Conservation (phyloP, 73 alveolate species). For the Uronychia binucleata region DNA sequence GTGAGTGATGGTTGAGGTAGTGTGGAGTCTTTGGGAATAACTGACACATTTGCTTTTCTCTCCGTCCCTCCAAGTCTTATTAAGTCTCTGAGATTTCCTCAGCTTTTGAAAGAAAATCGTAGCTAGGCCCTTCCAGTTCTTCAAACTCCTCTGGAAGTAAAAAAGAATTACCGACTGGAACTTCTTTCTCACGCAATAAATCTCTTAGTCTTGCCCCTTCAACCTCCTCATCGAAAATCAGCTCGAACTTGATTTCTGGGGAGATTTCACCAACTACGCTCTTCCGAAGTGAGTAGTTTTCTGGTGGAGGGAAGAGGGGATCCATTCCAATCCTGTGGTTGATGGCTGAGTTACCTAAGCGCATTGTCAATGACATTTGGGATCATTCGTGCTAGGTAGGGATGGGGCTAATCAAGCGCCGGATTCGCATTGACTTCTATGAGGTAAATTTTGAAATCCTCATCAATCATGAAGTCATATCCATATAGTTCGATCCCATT, state of each 20-base stretch:
- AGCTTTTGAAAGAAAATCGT: too few species aligned
- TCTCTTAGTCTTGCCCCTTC: slow-evolving; percentile 10
- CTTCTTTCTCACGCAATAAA: not conserved
- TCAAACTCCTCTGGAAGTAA: too few species aligned
- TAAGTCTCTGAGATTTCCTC: too few species aligned
- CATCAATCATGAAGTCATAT: slow-evolving; percentile 95
- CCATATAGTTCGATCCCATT: slow-evolving; percentile 93
- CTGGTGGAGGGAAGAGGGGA: slow-evolving; percentile 54
- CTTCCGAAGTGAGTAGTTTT: not conserved
- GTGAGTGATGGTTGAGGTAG: too few species aligned
- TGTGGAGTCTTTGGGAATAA: too few species aligned
- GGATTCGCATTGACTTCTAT: slow-evolving; percentile 98
- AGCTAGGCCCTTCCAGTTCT: too few species aligned
- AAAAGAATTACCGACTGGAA: too few species aligned
- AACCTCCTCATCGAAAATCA: slow-evolving; percentile 54
- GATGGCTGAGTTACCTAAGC: not conserved
- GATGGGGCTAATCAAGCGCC: slow-evolving; percentile 90
- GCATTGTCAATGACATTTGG: slow-evolving; percentile 64
- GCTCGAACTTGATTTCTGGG: slow-evolving; percentile 36
- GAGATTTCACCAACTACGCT: slow-evolving; percentile 2
- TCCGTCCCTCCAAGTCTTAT: too few species aligned
- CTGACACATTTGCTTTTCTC: too few species aligned
- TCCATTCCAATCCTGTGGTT: slow-evolving; percentile 43
- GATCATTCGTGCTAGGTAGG: slow-evolving; percentile 77
- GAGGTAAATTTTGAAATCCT: slow-evolving; percentile 85